Base-by-base conservation (phyloP, 345 rosid species). In the Luvunga scandens region DNA sequence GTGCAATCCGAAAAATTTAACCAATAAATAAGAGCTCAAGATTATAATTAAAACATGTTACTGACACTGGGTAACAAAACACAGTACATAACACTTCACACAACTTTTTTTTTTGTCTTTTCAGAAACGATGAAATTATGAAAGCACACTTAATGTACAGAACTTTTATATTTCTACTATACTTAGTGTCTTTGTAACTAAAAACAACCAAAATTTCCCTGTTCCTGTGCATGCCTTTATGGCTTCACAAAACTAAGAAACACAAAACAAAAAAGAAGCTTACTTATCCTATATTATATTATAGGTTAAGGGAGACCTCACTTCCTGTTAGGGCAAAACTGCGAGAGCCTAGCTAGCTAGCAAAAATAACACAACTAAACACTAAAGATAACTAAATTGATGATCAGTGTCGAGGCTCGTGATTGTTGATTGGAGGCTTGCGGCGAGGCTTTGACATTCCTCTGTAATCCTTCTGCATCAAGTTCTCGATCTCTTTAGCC, bases 381-480 rank as follows among this genome's bases (percentile, higher is more conserved):
- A 5, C 3, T 34, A 50, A 42, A 42, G 21, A 22, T 5, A 19
- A 34, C 1, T 33, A 34, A 65, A 66, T 2, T 25, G 30, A 24
- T 19, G 22, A 9, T 87, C 69, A 88, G 38, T 84, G 87, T 71
- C 70, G 33, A 38, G 91, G 89, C 2, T 71, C 63, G 38, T 78
- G 72, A 72, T 89, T 89, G 85, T 89, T 79, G 76, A 88, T 78
- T 19, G 91, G 91, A 18, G 91, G 91, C 76, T 83, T 86, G 67
- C 84, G 85, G 38, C 81, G 61, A 33, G 86, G 85, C 81, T 75
- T 78, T 21, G 60, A 53, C 66, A 55, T 59, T 27, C 84, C 87
- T 12, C 0, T 65, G 80, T 88, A 88, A 79, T 88, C 91, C 60
- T 70, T 81, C 39, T 83, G 45, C 83, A 86, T 79, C 50, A 88